Base-by-base conservation (phyloP, 106 monocot genomes). In the Alisma plantagoaquatica region DNA sequence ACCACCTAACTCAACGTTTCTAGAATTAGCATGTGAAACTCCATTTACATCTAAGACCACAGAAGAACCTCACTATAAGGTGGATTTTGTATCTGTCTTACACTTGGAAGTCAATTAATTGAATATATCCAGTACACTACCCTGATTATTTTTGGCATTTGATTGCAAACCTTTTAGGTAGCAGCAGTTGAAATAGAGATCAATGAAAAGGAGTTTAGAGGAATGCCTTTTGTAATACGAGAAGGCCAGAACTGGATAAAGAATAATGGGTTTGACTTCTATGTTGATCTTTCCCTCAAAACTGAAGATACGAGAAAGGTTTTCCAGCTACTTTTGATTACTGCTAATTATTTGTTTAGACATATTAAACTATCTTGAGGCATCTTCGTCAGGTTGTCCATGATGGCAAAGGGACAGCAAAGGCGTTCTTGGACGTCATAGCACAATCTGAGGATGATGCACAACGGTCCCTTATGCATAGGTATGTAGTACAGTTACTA, bases 381-480 rank as follows among this genome's bases (percentile, higher is more conserved):
- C 35, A 38, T 38, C 14, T 38, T 38, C 14, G 6, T 38, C 35
- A 96, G 96, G 89, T 73, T 62, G 70, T 49, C 56, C 78, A 73
- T 41, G 81, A 82, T 69, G 89, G 84, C 43, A 81, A 31, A 52
- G 84, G 81, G 57, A 81, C 84, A 54, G 89, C 89, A 26, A 98
- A 79, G 68, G 60, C 65, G 16, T 71, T 98, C 26, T 64, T 98
- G 1, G 78, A 85, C 26, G 76, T 33, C 41, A 89, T 98, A 66
- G 78, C 89, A 28, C 69, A 81, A 26, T 29, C 85, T 63, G 96
- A 98, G 63, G 54, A 43, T 67, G 89, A 89, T 10, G 96, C 96
- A 33, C 60, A 98, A 59, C 81, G 60, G 77, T 98, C 96, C 45
- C 35, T 98, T 46, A 98, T 98, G 96, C 96, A 98, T 51, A 98